Base-by-base conservation (phyloP, 2,329 filamentous ascomycete genomes). In the Pseudopyrenochaeta lycopersici region DNA sequence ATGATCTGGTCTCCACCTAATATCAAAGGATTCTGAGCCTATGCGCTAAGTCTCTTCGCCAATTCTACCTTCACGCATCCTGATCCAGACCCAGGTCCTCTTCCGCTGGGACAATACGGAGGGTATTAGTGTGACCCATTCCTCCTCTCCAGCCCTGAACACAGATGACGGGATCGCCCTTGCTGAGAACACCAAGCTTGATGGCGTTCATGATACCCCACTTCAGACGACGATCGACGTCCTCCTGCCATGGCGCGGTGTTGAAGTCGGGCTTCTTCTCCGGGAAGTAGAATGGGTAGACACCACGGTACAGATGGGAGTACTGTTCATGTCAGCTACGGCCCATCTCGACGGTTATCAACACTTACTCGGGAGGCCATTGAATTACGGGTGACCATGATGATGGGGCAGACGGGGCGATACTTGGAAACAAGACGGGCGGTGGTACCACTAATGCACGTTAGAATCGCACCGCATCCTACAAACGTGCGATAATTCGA, bases 361-460 rank as follows among this genome's bases (percentile, higher is more conserved):
- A 53, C 39, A 67, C 81, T 77, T 78, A 84, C 82, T 66, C 95
- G 86, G 56, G 92, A 90, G 46, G 95, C 91, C 63, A 85, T 87
- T 43, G 87, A 81, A 77, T 90, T 97, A 71, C 95, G 90, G 63
- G 94, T 97, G 62, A 99, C 91, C 94, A 98, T 98, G 84, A 99
- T 94, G 82, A 99, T 97, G 69, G 95, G 95, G 87, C 94, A 98
- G 62, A 98, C 93, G 46, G 95, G 95, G 74, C 95, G 91, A 84
- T 97, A 99, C 84, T 99, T 99, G 83, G 94, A 96, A 66, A 98
- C 85, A 60, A 98, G 88, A 72, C 95, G 92, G 56, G 95, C 95
- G 64, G 94, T 97, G 73, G 91, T 91, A 75, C 95, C 95, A 66
- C 93, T 88, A 62, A 18, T 30, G 20, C 47, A 55, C 30, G 60